phyloP scores from a whole-genome alignment of 2,329 filamentous ascomycete genomes.

The Cytospora leucostoma region DNA sequence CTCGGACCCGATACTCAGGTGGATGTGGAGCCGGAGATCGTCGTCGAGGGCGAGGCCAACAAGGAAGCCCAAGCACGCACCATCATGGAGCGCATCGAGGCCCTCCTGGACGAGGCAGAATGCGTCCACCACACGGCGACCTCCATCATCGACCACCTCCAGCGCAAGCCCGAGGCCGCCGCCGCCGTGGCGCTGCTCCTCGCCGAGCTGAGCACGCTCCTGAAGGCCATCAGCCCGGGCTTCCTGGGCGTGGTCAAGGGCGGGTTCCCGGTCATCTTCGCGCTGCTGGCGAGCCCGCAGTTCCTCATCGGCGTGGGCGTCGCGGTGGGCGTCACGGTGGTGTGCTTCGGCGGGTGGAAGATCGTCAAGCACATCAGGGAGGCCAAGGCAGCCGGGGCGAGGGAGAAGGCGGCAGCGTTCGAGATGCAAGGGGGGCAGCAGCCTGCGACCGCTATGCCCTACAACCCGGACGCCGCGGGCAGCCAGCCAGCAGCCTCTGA shows the following conservation, averaged over 20 bases:
- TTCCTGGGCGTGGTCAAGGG: slow-evolving; percentile 76
- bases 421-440: slow-evolving; percentile 32
- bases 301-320: slow-evolving; percentile 92
- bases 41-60: slow-evolving; percentile 60
- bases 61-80: slow-evolving; percentile 44
- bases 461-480: slow-evolving; percentile 17
- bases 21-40: slow-evolving; percentile 30
- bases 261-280: slow-evolving; percentile 82
- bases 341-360: slow-evolving; percentile 95
- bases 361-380: slow-evolving; percentile 84
- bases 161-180: slow-evolving; percentile 79
- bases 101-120: slow-evolving; percentile 80
- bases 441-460: background rate
- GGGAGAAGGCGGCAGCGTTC: slow-evolving; percentile 33
- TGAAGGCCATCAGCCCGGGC: slow-evolving; percentile 80
- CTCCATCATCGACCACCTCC: slow-evolving; percentile 73
- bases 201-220: slow-evolving; percentile 82
- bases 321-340: slow-evolving; percentile 88
- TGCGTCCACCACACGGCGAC: slow-evolving; percentile 84
- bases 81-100: slow-evolving; percentile 74
- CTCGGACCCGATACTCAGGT: slow-evolving; percentile 41
- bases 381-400: slow-evolving; percentile 35
- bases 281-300: slow-evolving; percentile 83
- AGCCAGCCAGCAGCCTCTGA: slow-evolving; percentile 42
- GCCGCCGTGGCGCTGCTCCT: slow-evolving; percentile 91